phyloP scores from a whole-genome alignment of 345 rosid species.

The Populus alba region DNA sequence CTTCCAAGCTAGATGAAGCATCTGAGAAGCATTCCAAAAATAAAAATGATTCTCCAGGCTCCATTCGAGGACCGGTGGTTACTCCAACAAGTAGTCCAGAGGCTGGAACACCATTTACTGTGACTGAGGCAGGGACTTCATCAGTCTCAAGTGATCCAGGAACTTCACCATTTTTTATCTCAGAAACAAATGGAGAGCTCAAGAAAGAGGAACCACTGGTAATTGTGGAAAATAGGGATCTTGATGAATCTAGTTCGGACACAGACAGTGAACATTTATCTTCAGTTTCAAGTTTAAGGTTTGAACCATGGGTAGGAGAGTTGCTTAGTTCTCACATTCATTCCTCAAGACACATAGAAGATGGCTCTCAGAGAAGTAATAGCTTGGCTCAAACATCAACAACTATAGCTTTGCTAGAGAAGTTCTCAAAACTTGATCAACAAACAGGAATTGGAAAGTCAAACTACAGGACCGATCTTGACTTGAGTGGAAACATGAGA shows the following conservation, averaged over 20 bases:
- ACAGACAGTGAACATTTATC: slow-evolving; percentile 75
- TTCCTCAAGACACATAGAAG: slow-evolving; percentile 46
- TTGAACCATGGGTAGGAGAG: slow-evolving; percentile 83
- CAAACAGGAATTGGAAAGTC: slow-evolving; percentile 56
- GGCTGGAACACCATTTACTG: slow-evolving; percentile 91
- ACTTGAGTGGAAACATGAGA: slow-evolving; percentile 75
- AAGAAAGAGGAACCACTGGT: slow-evolving; percentile 64
- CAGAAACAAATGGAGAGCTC: slow-evolving; percentile 54
- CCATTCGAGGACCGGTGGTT: slow-evolving; percentile 67
- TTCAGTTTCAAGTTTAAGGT: slow-evolving; percentile 76
- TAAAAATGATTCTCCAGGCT: slow-evolving; percentile 43
- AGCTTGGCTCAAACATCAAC: slow-evolving; percentile 40
- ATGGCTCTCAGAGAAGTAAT: slow-evolving; percentile 43
- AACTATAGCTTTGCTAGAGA: slow-evolving; percentile 39
- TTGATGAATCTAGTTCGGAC: slow-evolving; percentile 70
- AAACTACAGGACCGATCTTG: slow-evolving; percentile 48
- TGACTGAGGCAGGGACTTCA: slow-evolving; percentile 92
- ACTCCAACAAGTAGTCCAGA: slow-evolving; percentile 96
- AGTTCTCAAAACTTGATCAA: slow-evolving; percentile 46
- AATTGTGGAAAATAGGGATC: slow-evolving; percentile 52
- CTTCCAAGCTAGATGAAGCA: slow-evolving; percentile 47
- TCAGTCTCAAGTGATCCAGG: slow-evolving; percentile 96
- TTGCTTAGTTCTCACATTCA: slow-evolving; percentile 50
- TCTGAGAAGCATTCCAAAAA: slow-evolving; percentile 42
- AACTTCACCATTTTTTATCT: slow-evolving; percentile 74